A percentile compares a stretch with the other conserved stretches of the same genome.
These are phyloP conservation scores for Neoscytalidium dimidiatum DNA, from an alignment of 2,329 filamentous ascomycete genomes.

Conservation along the genomic window DNA sequence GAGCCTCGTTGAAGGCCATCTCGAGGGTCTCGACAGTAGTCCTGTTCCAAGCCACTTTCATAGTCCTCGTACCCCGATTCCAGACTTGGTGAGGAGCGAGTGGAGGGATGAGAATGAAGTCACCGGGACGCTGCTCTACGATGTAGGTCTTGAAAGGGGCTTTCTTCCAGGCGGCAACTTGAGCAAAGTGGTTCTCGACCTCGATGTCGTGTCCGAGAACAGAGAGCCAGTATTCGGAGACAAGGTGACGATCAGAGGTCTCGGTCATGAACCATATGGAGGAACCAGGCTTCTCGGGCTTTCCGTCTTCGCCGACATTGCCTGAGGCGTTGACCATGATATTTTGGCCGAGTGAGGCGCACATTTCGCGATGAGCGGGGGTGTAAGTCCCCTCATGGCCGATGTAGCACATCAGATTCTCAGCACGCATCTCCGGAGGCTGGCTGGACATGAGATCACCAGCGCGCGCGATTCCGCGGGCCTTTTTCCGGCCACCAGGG, in stretches of 20 bases:
- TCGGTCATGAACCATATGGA: conserved; percentile 99
- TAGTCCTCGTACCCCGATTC: conserved; percentile 93
- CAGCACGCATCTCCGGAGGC: conserved; percentile 81
- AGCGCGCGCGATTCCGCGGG: conserved; percentile 66
- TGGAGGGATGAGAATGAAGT: conserved; percentile 91
- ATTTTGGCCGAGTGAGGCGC: conserved; percentile 91
- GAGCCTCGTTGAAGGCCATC: conserved; percentile 79
- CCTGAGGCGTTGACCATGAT: conserved; percentile 94
- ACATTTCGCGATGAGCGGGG: conserved; percentile 95
- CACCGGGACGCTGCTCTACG: conserved; percentile 85
- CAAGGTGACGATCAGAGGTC: conserved; percentile 84
- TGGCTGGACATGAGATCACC: conserved; percentile 96
- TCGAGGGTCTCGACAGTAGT: conserved; percentile 90
- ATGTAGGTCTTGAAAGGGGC: conserved; percentile 92
- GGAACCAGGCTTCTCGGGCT: conserved; percentile 73
- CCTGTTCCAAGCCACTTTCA: conserved; percentile 98
- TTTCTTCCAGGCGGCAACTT: conserved; percentile 92
- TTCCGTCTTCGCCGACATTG: conserved; percentile 65
- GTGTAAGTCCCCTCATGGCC: conserved; percentile 98
- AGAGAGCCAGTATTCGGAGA: conserved; percentile 91
- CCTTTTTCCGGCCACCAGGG: conserved; percentile 49
- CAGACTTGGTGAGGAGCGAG: conserved; percentile 96
- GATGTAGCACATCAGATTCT: conserved; percentile 98
- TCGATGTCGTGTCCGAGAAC: conserved; percentile 95
- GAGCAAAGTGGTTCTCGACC: conserved; percentile 94